A percentile compares a stretch with the other conserved stretches of the same genome.
These are phyloP conservation scores for Sporodiniella umbellata DNA, from an alignment of 371 early-diverging fungal genomes.

Conservation along the genomic window DNA sequence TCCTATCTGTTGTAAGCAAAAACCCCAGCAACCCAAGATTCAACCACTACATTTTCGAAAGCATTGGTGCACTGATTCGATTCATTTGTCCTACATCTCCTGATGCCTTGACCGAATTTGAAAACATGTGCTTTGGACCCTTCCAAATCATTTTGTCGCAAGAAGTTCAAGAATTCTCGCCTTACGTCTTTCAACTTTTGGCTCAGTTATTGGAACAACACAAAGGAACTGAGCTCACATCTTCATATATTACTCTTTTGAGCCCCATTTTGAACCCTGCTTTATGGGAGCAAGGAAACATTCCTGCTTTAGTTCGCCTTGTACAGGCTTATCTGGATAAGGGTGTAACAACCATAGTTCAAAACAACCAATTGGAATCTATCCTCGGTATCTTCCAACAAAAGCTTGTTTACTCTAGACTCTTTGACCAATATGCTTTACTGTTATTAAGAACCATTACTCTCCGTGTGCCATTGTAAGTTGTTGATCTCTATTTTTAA, in stretches of 20 bases:
- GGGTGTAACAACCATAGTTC: conserved; percentile 62
- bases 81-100: conserved; percentile 63
- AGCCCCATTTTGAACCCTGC: conserved; percentile 78
- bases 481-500: too few relatives aligned
- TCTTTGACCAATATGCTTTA: conserved; percentile 86
- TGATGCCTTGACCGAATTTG: conserved; percentile 73
- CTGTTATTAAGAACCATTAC: conserved; percentile 74
- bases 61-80: conserved; percentile 84
- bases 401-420: conserved; percentile 81
- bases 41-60: conserved; percentile 95
- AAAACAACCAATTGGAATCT: conserved; percentile 67
- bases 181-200: conserved; percentile 95
- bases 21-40: conserved; percentile 98
- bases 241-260: conserved; percentile 68
- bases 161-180: conserved; percentile 88
- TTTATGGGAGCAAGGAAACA: conserved; percentile 92
- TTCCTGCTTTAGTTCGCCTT: conserved; percentile 90
- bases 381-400: conserved; percentile 92
- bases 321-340: conserved; percentile 81
- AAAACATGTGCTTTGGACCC: conserved; percentile 69
- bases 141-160: conserved; percentile 92
- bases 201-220: conserved; percentile 83
- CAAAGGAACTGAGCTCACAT: conserved; percentile 62
- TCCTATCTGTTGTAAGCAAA: conserved; percentile 80
- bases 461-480: conserved; percentile 67